phyloP scores from a whole-genome alignment of 371 early-diverging fungal genomes.

The Zychaea mexicana region DNA sequence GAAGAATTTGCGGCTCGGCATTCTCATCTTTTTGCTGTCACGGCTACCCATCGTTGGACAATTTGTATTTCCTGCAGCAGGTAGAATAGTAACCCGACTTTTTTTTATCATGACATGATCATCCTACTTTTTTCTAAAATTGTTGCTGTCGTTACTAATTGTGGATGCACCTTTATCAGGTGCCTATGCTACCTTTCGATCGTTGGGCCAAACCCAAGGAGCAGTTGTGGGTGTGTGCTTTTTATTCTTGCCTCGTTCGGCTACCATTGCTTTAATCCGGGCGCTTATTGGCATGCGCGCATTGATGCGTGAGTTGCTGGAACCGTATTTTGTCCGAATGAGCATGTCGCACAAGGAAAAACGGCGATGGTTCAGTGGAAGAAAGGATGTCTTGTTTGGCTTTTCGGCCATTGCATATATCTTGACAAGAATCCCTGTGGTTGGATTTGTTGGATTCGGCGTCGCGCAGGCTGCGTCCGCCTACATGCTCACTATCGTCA shows the following conservation, averaged over 20 bases:
- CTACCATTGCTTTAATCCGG: slow-evolving; percentile 46
- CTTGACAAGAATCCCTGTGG: slow-evolving; percentile 49
- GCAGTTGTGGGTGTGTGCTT: slow-evolving; percentile 49
- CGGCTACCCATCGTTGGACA: slow-evolving; percentile 58
- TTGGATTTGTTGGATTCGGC: slow-evolving; percentile 59
- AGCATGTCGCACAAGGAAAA: slow-evolving; percentile 52
- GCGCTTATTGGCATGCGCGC: slow-evolving; percentile 65
- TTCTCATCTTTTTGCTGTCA: slow-evolving; percentile 51
- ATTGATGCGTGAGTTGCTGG: slow-evolving; percentile 64
- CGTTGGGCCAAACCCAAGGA: slow-evolving; percentile 49
- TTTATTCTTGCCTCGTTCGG: slow-evolving; percentile 46
- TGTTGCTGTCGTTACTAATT: neutral
- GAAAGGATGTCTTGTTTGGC: slow-evolving; percentile 64
- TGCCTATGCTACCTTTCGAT: slow-evolving; percentile 44
- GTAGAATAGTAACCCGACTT: slow-evolving; percentile 25
- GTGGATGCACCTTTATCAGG: slow-evolving; percentile 17
- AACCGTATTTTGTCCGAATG: slow-evolving; percentile 69
- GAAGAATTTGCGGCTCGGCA: slow-evolving; percentile 49
- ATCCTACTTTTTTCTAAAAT: neutral
- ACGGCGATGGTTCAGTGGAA: slow-evolving; percentile 60
- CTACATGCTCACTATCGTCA: slow-evolving; percentile 56
- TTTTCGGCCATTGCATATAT: slow-evolving; percentile 65
- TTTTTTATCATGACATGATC: no score
- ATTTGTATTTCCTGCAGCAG: slow-evolving; percentile 63
- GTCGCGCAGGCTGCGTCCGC: slow-evolving; percentile 62